Percentiles rank a stretch among this genome's conserved stretches.
Conservation (phyloP, 2,329 filamentous ascomycete genomes). For the Fusarium mundagurra region DNA sequence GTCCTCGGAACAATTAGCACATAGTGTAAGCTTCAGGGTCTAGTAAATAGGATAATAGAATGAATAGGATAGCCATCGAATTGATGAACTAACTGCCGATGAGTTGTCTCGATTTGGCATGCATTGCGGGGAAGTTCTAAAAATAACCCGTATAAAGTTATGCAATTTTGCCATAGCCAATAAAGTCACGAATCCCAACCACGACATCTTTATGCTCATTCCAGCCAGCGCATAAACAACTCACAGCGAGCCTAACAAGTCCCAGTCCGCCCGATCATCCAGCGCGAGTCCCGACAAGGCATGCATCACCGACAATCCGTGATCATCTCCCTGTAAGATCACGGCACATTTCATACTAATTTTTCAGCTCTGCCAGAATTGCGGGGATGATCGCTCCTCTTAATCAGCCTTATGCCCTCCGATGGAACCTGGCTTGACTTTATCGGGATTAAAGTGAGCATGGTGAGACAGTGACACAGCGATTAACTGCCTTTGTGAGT, state of each 20-base stretch:
- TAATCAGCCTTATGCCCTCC: conserved; percentile 16
- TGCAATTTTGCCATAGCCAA: not conserved
- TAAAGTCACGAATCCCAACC: fast-evolving
- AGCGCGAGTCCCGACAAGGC: not conserved
- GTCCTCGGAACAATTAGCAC: fast-evolving
- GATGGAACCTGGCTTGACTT: not conserved
- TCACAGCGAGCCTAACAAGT: not conserved
- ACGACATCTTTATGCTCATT: not conserved
- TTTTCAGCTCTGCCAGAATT: conserved; percentile 12
- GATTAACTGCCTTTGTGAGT: not conserved
- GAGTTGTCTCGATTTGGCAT: not conserved
- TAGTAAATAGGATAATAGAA: not conserved
- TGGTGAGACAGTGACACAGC: not conserved
- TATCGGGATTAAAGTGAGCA: not conserved
- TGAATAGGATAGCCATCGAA: not conserved
- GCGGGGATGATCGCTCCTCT: not conserved
- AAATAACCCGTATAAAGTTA: not conserved
- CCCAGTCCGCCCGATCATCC: not conserved
- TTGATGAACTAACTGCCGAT: not conserved
- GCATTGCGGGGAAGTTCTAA: not conserved
- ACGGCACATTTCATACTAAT: not conserved
- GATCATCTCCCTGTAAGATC: not conserved
- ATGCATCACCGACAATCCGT: conserved; percentile 4
- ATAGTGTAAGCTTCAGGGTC: not conserved
- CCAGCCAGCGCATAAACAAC: not conserved